A percentile compares a stretch with the other conserved stretches of the same genome.
Evolutionary conservation across 805 yeast species (phyloP).

Genomic region (Ogataea pini): DNA sequence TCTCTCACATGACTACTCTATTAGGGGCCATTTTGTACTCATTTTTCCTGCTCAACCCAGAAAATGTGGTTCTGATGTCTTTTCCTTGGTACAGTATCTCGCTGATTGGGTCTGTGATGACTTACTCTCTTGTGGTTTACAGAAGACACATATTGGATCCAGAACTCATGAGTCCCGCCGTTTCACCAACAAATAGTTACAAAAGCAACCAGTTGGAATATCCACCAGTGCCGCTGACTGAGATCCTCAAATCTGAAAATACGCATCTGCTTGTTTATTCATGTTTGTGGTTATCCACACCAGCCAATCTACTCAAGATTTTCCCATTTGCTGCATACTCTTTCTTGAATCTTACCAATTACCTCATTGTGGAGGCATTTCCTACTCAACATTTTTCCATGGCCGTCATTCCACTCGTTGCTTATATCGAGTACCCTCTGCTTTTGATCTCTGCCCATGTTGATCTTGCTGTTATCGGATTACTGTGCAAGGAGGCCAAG

Average conservation of each 20-base stretch:
- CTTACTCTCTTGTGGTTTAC: conserved; percentile 34
- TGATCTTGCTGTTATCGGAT: conserved; percentile 37
- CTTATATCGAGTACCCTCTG: conserved; percentile 40
- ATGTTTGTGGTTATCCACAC: conserved; percentile 40
- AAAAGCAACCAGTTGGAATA: conserved; percentile 9
- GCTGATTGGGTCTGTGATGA: conserved; percentile 28
- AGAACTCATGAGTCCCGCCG: conserved; percentile 9
- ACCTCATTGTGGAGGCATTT: conserved; percentile 35
- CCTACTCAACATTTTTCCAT: conserved; percentile 34
- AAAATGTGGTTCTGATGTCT: conserved; percentile 8
- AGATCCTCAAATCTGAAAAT: conserved; percentile 42
- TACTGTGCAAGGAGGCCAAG: conserved; percentile 34
- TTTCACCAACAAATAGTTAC: conserved; percentile 7
- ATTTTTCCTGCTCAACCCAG: conserved; percentile 11
- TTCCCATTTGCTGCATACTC: conserved; percentile 45
- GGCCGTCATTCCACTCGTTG: conserved; percentile 40
- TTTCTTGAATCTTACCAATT: conserved; percentile 39
- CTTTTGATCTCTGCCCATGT: conserved; percentile 40
- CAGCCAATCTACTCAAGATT: conserved; percentile 36
- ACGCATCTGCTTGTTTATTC: conserved; percentile 40
- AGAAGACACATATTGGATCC: conserved; percentile 27
- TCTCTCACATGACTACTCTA: conserved; percentile 25
- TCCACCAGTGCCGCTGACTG: conserved; percentile 33
- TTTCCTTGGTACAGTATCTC: conserved; percentile 25
- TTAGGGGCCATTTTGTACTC: conserved; percentile 21